Evolutionary conservation across 768 basidiomycete species (phyloP), one percentile per base, ranked within the genome.

Genomic region (Podaxis sp.): DNA sequence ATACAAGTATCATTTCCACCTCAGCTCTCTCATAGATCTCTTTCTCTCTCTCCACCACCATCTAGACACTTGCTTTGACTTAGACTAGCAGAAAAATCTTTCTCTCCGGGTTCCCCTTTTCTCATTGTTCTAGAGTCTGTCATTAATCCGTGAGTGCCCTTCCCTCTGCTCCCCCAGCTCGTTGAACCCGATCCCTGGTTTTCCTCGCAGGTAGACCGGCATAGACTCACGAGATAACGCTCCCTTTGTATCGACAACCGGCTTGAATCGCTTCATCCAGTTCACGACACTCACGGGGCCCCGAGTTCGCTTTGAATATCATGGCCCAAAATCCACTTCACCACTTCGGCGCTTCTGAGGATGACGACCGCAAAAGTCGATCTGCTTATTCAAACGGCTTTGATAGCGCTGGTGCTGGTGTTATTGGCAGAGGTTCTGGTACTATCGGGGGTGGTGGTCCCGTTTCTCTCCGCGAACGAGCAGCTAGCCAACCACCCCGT

Each of bases 401-500:
- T 55, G 60, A 61, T 47, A 43, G 40, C 27, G 13, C 52, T 36
- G 60, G 41, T n/a, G 24, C 27, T 24, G 60, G 33, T 12, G 41
- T 54, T 24, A 36, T 61, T 6, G 43, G 60, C 15, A 52, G 60
- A 3, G 60, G 60, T 13, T 55, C 52, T 43, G 52, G 60, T 19
- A n/a, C 75, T 46, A 71, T 74, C 52, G 72, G 74, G 46, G 77
- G 80, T 56, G 80, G 82, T 47, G 77, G 78, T 40, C 68, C 77
- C 57, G 73, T 76, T 63, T 77, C 81, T 62, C 75, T 79, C 55
- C 81, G 85, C 61, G 86, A 89, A 74, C 78, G 89, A 63, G 88
- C 89, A 47, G 82, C 88, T 1, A 87, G 85, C 71, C 89, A 91
- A 69, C 89, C 89, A 7, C 87, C 88, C 2, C 82, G 81, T 64